phyloP scores from a whole-genome alignment of 257 asterid species.

The Penstemon eatonii region DNA sequence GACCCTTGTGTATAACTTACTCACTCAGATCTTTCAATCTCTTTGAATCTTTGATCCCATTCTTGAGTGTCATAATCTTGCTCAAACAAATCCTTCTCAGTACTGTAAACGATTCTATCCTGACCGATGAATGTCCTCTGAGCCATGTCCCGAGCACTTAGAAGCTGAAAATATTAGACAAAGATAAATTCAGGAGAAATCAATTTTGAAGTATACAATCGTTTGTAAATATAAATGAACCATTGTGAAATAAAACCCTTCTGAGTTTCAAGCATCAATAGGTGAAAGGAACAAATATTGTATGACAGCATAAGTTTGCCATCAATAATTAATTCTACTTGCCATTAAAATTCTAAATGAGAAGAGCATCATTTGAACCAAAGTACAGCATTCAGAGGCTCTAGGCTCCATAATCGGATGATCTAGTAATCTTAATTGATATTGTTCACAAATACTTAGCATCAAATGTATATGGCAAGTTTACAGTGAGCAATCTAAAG shows the following conservation, averaged over 20 bases:
- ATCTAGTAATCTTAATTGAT: not conserved
- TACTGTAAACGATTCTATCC: constrained; percentile 88
- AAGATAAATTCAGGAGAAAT: not conserved
- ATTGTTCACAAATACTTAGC: not conserved
- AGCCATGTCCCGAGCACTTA: constrained; percentile 97
- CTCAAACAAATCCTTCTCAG: constrained; percentile 68
- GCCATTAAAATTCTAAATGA: too few species aligned
- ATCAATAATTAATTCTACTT: too few species aligned
- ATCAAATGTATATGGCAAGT: not conserved
- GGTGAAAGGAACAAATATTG: too few species aligned
- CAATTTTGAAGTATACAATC: not conserved
- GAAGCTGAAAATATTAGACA: constrained; percentile 44
- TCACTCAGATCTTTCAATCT: constrained; percentile 65
- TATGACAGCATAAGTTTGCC: too few species aligned
- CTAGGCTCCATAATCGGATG: constrained; percentile 5
- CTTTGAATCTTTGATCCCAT: constrained; percentile 76
- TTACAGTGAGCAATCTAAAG: not conserved
- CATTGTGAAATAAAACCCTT: too few species aligned
- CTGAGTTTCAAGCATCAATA: too few species aligned
- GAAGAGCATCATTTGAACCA: too few species aligned
- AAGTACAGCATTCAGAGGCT: not conserved
- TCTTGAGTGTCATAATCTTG: constrained; percentile 77
- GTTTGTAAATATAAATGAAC: too few species aligned
- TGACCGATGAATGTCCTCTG: constrained; percentile 75
- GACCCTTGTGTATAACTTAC: not conserved